Conservation (phyloP, 2,329 filamentous ascomycete genomes). For the Xylariaceae sp. region DNA sequence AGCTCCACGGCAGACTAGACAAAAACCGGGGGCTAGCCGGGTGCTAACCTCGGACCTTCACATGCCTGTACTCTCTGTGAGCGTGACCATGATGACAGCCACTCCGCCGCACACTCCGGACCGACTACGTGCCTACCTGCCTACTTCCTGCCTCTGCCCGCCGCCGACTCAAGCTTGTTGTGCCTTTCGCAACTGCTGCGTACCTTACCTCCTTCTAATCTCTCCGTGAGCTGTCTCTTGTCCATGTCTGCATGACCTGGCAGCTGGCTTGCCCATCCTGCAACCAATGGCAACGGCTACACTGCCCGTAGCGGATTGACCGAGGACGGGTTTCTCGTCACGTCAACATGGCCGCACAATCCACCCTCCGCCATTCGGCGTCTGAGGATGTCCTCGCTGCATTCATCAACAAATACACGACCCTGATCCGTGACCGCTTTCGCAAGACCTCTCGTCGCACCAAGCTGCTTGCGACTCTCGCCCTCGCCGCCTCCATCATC, state of each 20-base stretch:
- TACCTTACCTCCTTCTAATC: no score
- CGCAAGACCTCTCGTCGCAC: slow-evolving; percentile 61
- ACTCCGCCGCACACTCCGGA: no score
- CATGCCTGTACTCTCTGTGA: not conserved
- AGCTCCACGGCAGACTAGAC: no score
- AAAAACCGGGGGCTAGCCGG: no score
- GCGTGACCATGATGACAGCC: no score
- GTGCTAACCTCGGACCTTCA: slow-evolving; percentile 1
- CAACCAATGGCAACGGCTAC: slow-evolving; percentile 16
- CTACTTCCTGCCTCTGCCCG: no score
- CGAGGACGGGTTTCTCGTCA: slow-evolving; percentile 11
- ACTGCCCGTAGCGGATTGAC: slow-evolving; percentile 4
- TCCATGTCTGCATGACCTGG: no score
- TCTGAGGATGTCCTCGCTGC: slow-evolving; percentile 60
- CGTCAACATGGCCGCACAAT: slow-evolving; percentile 72
- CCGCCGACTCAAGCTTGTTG: no score
- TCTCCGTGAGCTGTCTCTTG: no score
- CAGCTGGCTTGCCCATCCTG: slow-evolving; percentile 1
- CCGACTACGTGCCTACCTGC: no score
- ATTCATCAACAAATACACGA: slow-evolving; percentile 54
- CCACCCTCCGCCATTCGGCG: slow-evolving; percentile 62
- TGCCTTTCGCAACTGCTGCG: no score
- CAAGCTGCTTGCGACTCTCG: slow-evolving; percentile 67
- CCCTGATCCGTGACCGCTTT: slow-evolving; percentile 45
- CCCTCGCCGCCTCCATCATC: slow-evolving; percentile 71